These are phyloP conservation scores for Globisporangium radiosum DNA, from an alignment of 352 stramenopile genomes.

Conservation along the genomic window DNA sequence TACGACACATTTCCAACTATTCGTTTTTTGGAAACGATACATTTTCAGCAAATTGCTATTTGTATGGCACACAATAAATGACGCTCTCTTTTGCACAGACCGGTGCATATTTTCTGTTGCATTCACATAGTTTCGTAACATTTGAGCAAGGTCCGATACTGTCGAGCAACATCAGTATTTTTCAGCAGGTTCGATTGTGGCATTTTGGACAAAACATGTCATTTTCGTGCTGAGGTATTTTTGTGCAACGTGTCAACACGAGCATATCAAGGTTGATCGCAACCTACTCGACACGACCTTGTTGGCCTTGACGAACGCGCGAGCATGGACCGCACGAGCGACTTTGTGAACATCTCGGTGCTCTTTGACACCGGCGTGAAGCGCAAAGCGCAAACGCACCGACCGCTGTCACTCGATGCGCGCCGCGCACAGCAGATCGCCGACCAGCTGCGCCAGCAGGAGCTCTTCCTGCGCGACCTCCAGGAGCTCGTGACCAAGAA, in stretches of 20 bases:
- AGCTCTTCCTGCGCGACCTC: constrained; percentile 72
- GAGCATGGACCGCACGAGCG: constrained; percentile 65
- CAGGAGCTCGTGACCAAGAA: constrained; percentile 69
- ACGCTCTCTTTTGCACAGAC: no score
- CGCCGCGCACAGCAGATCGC: constrained; percentile 72
- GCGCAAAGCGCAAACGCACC: constrained; percentile 37
- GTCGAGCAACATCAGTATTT: no score
- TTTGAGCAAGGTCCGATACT: no score
- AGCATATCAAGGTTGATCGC: background rate
- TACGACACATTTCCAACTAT: no score
- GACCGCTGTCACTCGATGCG: constrained; percentile 65
- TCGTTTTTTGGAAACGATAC: no score
- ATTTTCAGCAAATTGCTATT: no score
- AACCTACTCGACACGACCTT: no score
- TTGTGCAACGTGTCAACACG: background rate
- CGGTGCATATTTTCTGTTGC: no score
- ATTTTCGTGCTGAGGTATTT: background rate
- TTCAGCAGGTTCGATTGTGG: no score
- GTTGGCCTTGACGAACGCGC: background rate
- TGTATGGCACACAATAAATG: no score
- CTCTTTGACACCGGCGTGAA: constrained; percentile 66
- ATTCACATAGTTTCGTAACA: no score
- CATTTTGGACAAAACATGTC: no score
- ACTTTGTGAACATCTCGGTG: constrained; percentile 82
- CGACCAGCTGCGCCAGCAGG: constrained; percentile 74